Conservation (phyloP, 768 basidiomycete genomes). For the Floccularia luteovirens region DNA sequence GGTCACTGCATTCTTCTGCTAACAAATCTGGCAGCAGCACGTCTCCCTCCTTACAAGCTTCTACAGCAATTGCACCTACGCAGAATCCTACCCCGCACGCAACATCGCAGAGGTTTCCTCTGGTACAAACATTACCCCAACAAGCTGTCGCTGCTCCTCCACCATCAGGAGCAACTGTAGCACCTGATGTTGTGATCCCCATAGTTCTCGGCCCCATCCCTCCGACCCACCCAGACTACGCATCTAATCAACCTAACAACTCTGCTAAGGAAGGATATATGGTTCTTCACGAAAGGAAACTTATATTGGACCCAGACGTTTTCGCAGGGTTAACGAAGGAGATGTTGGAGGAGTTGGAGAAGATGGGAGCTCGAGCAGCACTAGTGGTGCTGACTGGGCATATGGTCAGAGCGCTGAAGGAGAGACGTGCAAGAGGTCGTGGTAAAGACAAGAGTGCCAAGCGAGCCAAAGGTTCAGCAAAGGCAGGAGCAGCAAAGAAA, state of each 20-base stretch:
- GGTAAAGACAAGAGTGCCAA: slow-evolving; percentile 29
- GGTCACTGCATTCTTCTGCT: slow-evolving; percentile 21
- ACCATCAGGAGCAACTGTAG: slow-evolving; percentile 17
- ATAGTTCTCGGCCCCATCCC: slow-evolving; percentile 73
- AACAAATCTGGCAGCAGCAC: background rate
- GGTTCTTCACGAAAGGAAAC: slow-evolving; percentile 75
- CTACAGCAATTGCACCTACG: slow-evolving; percentile 15
- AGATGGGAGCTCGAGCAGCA: slow-evolving; percentile 76
- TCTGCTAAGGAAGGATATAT: slow-evolving; percentile 54
- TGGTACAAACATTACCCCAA: background rate
- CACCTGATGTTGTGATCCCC: slow-evolving; percentile 61
- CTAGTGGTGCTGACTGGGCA: slow-evolving; percentile 76
- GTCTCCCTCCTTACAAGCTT: background rate
- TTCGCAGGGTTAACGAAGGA: slow-evolving; percentile 72
- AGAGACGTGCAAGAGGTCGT: slow-evolving; percentile 44
- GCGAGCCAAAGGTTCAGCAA: slow-evolving; percentile 1
- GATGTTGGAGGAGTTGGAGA: slow-evolving; percentile 69
- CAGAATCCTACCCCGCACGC: slow-evolving; percentile 13
- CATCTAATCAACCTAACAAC: slow-evolving; percentile 36
- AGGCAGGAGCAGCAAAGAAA: background rate
- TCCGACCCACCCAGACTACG: slow-evolving; percentile 49
- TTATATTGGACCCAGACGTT: slow-evolving; percentile 80
- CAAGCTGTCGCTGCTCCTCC: slow-evolving; percentile 3
- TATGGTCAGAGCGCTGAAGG: slow-evolving; percentile 81
- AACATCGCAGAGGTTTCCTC: slow-evolving; percentile 12